Base-by-base conservation (phyloP, 306 rosid genomes). In the Quercus robur region DNA sequence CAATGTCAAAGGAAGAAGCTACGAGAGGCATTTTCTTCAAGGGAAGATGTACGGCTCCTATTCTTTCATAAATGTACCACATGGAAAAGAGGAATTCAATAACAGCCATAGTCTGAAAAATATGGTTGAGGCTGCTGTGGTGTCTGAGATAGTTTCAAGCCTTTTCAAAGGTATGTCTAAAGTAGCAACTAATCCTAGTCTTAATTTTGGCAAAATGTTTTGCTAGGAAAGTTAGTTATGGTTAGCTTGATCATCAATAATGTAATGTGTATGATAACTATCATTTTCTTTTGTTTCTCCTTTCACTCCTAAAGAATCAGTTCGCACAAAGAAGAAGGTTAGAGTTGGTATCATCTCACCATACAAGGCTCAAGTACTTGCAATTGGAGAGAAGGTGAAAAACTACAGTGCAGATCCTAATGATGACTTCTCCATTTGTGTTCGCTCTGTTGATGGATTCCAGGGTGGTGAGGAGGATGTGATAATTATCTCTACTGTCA, bases 381-480 rank as follows among this genome's bases (percentile, higher is more conserved):
- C 78, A 58, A 83, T 86, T 56, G 30, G 68, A 23, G 63, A 80
- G 56, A 74, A 55, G 5, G 46, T 86, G 9, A 35, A 75, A 71
- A 77, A 5, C 20, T 86, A 69, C 41, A n/a, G 30, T 30, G 3
- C 8, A n/a, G 71, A n/a, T 69, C 46, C 23, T 56, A 13, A 7
- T 6, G 6, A 70, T 4, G 79, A 71, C 11, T 80, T 80, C 66
- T 56, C 68, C 14, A 61, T 82, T 59, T 74, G 78, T 62, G 86
- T 86, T 54, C 81, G 85, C 11, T 79, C 85, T 25, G 77, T 86
- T 51, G 89, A 86, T 74, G 86, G 89, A 8, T 86, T 86, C 80
- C 89, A 86, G 75, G 89, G 89, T 21, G 84, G 85, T 18, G 86
- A 86, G 58, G 86, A 86, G 80, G 89, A 86, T 46, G 81, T 86